Evolutionary conservation across 805 yeast genomes (phyloP).

Genomic region (Metschnikowia noctiluminum): DNA sequence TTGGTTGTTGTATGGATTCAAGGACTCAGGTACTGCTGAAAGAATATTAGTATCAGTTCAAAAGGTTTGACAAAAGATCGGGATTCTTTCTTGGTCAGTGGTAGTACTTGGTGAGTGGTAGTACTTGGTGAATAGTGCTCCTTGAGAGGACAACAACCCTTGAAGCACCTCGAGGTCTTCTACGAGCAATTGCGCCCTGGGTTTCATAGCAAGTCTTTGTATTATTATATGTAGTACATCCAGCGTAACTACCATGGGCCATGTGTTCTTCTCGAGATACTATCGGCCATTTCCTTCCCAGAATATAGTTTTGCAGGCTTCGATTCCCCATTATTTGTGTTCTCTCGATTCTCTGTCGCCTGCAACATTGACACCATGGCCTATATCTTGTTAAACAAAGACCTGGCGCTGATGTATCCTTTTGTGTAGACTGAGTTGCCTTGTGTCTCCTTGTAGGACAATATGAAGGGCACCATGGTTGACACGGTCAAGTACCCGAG

Average conservation of each 20-base stretch:
- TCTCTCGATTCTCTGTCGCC: not conserved
- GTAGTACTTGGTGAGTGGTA: too few species aligned
- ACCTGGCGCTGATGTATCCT: slow-evolving; percentile 34
- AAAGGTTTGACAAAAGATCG: too few species aligned
- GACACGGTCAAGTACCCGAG: slow-evolving; percentile 39
- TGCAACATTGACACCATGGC: too few species aligned
- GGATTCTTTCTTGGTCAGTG: too few species aligned
- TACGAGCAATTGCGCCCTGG: too few species aligned
- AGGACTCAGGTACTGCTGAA: too few species aligned
- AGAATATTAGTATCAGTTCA: too few species aligned
- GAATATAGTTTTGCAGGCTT: not conserved
- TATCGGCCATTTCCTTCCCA: not conserved
- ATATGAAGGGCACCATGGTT: slow-evolving; percentile 38
- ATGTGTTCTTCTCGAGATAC: not conserved
- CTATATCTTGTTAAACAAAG: slow-evolving; percentile 34
- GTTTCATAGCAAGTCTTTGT: not conserved
- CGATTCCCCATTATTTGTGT: not conserved
- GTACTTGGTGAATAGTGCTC: too few species aligned
- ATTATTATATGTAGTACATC: slow-evolving; percentile 11
- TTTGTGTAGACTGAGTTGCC: slow-evolving; percentile 23
- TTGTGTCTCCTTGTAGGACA: slow-evolving; percentile 37
- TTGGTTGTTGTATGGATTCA: too few species aligned
- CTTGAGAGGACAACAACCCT: too few species aligned
- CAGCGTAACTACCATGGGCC: slow-evolving; percentile 8
- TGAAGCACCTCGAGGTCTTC: too few species aligned